These are phyloP conservation scores for Aspergillus heteromorphus DNA, from an alignment of 495 filamentous ascomycete species.

Conservation along the genomic window DNA sequence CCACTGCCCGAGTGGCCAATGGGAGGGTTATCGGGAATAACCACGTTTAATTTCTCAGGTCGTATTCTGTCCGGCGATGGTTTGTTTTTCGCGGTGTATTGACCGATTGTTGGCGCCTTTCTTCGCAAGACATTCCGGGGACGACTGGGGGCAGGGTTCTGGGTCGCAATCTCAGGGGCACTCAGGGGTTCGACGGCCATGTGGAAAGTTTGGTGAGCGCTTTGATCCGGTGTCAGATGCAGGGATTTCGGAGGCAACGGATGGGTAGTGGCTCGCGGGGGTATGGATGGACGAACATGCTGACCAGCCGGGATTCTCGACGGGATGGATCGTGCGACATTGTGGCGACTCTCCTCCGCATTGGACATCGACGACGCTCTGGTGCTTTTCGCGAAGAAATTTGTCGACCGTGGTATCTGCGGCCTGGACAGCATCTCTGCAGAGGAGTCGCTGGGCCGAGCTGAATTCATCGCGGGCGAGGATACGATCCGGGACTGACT, in stretches of 20 bases:
- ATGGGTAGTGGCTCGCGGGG: conserved; percentile 29
- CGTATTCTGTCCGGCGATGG: neutral
- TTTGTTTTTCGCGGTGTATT: conserved; percentile 23
- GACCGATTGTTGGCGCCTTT: conserved; percentile 38
- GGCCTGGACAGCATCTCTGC: conserved; percentile 18
- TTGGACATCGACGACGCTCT: conserved; percentile 28
- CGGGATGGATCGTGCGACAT: conserved; percentile 19
- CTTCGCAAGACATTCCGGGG: conserved; percentile 40
- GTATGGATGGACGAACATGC: conserved; percentile 25
- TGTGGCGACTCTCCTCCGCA: conserved; percentile 22
- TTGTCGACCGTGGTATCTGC: conserved; percentile 26
- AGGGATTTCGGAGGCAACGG: conserved; percentile 5
- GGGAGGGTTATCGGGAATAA: conserved; percentile 26
- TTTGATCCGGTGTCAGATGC: conserved; percentile 1
- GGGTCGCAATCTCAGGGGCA: conserved; percentile 7
- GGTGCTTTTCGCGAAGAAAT: conserved; percentile 17
- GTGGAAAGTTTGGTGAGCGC: conserved; percentile 16
- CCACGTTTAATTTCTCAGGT: conserved; percentile 31
- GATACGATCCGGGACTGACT: conserved; percentile 24
- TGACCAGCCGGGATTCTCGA: conserved; percentile 16
- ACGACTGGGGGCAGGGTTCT: conserved; percentile 18
- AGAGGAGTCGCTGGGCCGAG: conserved; percentile 11
- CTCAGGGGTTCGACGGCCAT: conserved; percentile 10
- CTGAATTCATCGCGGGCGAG: conserved; percentile 14
- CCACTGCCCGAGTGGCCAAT: conserved; percentile 7